Percentiles rank a stretch among this genome's conserved stretches.
phyloP scores from a whole-genome alignment of 495 filamentous ascomycete genomes.

The Aspergillus egyptiacus region DNA sequence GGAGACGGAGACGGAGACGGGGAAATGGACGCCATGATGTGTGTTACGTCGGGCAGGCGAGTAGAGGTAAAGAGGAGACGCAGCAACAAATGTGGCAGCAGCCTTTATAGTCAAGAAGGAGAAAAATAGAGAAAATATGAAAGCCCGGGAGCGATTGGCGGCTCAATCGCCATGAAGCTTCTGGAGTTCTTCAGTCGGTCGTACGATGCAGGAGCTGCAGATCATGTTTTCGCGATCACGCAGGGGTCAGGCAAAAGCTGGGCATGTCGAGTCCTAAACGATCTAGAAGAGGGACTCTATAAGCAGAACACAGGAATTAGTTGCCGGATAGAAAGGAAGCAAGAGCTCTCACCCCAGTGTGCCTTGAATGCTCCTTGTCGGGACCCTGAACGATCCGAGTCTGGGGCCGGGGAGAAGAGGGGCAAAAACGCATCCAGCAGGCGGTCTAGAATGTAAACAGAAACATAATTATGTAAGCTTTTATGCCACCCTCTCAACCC shows the following conservation, averaged over 20 bases:
- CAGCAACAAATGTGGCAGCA: background rate
- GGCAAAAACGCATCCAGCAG: too few relatives aligned
- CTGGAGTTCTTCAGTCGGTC: conserved; percentile 20
- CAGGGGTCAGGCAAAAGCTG: background rate
- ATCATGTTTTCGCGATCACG: conserved; percentile 23
- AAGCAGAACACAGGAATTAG: background rate
- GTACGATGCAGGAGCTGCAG: conserved; percentile 21
- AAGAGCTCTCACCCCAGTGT: too few relatives aligned
- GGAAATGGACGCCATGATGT: conserved; percentile 23
- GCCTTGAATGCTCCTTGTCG: too few relatives aligned
- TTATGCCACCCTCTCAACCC: too few relatives aligned
- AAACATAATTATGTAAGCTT: too few relatives aligned
- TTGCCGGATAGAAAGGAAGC: too few relatives aligned
- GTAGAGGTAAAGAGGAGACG: background rate
- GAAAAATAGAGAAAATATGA: background rate
- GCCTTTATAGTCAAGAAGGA: background rate
- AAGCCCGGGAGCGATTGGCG: background rate
- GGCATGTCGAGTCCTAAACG: background rate
- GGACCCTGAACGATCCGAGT: too few relatives aligned
- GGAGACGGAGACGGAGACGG: conserved; percentile 33
- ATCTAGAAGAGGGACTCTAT: background rate
- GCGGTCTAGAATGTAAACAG: too few relatives aligned
- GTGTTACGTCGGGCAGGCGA: background rate
- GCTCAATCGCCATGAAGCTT: conserved; percentile 27
- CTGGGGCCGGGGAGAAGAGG: too few relatives aligned